Conservation (phyloP, 164 flowering plant species). For the Chimonanthus praecox region DNA sequence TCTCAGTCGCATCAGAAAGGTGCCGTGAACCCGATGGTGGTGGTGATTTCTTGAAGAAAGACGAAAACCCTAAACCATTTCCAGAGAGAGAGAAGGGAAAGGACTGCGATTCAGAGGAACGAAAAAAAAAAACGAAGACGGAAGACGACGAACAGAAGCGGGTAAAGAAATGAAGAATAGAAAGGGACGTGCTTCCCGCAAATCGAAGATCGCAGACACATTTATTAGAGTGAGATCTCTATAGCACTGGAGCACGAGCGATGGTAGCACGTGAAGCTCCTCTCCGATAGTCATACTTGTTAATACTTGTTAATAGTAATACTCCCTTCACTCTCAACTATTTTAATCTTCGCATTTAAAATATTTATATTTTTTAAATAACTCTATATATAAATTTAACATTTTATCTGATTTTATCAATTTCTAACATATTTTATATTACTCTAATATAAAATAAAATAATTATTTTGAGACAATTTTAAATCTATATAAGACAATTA, state of each 20-base stretch:
- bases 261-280: not conserved
- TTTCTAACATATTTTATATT: no score
- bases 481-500: no score
- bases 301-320: not conserved
- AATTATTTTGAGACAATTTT: no score
- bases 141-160: constrained; percentile 7
- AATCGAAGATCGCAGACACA: constrained; percentile 28
- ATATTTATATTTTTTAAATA: no score
- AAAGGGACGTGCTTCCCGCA: constrained; percentile 26
- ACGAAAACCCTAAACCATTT: not conserved
- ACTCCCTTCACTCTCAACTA: no score
- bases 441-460: no score
- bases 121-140: constrained; percentile 8
- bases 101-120: constrained; percentile 1
- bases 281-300: no score
- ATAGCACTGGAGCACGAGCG: not conserved
- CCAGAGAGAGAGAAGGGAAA: not conserved
- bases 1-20: not conserved
- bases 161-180: not conserved
- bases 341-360: no score
- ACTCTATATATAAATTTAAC: no score
- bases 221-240: constrained; percentile 20
- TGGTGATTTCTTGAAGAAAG: not conserved
- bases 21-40: not conserved
- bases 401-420: no score